These are phyloP conservation scores for Tephrocybe sp. DNA, from an alignment of 768 basidiomycete species.

Conservation along the genomic window DNA sequence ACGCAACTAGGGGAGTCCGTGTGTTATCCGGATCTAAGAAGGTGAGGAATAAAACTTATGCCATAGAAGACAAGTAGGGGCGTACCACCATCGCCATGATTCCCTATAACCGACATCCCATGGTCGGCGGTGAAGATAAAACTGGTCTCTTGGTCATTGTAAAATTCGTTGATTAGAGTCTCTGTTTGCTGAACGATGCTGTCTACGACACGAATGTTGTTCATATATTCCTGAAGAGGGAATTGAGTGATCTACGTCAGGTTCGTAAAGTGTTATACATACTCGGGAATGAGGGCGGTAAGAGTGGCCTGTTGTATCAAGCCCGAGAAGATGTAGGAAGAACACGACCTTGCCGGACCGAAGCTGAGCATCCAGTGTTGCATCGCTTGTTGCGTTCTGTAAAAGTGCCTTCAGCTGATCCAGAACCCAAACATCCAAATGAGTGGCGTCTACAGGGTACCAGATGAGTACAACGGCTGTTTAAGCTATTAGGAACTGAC, in stretches of 20 bases:
- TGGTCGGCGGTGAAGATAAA: slow-evolving; percentile 88
- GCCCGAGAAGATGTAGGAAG: slow-evolving; percentile 80
- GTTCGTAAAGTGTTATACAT: neutral
- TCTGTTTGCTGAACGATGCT: slow-evolving; percentile 69
- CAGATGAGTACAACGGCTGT: too few relatives aligned
- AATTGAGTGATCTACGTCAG: neutral
- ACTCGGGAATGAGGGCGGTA: slow-evolving; percentile 82
- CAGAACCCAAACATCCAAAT: slow-evolving; percentile 77
- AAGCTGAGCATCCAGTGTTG: slow-evolving; percentile 48
- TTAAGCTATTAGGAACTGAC: slow-evolving; percentile 31
- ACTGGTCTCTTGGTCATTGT: slow-evolving; percentile 64
- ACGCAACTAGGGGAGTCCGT: slow-evolving; percentile 78
- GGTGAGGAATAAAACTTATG: neutral
- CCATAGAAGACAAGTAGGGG: slow-evolving; percentile 7
- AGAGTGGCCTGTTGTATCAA: slow-evolving; percentile 87
- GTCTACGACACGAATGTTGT: slow-evolving; percentile 80
- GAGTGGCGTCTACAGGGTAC: slow-evolving; percentile 61
- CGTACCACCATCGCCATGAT: slow-evolving; percentile 85
- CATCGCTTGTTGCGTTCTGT: slow-evolving; percentile 59
- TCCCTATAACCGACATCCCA: slow-evolving; percentile 87
- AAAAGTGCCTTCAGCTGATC: slow-evolving; percentile 65
- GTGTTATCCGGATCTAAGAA: slow-evolving; percentile 80
- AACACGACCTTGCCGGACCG: slow-evolving; percentile 65
- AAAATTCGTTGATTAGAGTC: slow-evolving; percentile 60
- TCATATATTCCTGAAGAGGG: slow-evolving; percentile 72